Conservation (phyloP, 148 eudicot species). For the Polygonum maritimum region DNA sequence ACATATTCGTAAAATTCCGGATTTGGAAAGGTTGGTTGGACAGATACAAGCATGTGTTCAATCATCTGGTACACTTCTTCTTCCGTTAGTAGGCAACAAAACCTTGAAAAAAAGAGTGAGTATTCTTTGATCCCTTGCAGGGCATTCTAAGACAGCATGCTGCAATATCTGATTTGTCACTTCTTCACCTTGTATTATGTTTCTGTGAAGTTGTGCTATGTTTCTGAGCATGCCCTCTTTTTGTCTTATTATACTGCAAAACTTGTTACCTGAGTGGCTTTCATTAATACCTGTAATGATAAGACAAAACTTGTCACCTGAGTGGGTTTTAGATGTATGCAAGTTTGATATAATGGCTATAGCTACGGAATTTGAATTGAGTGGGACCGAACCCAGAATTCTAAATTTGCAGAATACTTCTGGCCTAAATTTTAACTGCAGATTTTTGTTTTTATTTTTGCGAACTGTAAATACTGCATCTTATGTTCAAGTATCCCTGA, state of each 20-base stretch:
- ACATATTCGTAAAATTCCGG: slow-evolving; percentile 80
- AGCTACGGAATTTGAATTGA: neutral
- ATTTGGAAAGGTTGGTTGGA: slow-evolving; percentile 87
- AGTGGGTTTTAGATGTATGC: neutral
- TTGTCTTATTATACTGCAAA: neutral
- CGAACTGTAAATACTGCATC: neutral
- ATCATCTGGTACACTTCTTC: slow-evolving; percentile 54
- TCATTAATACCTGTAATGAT: neutral
- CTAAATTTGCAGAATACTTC: neutral
- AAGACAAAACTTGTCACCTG: neutral
- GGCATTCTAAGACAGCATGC: neutral
- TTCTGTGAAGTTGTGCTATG: neutral
- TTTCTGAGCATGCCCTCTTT: neutral
- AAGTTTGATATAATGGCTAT: neutral
- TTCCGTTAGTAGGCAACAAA: slow-evolving; percentile 78
- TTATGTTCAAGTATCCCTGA: neutral
- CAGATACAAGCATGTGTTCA: slow-evolving; percentile 67
- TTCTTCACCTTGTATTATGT: neutral
- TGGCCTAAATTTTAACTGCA: neutral
- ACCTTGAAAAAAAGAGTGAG: slow-evolving; percentile 86
- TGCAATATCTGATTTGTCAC: neutral
- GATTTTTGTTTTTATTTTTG: neutral
- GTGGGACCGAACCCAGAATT: neutral
- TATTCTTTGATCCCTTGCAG: slow-evolving; percentile 4
- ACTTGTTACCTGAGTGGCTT: neutral